Evolutionary conservation across 2,329 filamentous ascomycete genomes (phyloP).

Genomic region (Neoascochyta sp.): DNA sequence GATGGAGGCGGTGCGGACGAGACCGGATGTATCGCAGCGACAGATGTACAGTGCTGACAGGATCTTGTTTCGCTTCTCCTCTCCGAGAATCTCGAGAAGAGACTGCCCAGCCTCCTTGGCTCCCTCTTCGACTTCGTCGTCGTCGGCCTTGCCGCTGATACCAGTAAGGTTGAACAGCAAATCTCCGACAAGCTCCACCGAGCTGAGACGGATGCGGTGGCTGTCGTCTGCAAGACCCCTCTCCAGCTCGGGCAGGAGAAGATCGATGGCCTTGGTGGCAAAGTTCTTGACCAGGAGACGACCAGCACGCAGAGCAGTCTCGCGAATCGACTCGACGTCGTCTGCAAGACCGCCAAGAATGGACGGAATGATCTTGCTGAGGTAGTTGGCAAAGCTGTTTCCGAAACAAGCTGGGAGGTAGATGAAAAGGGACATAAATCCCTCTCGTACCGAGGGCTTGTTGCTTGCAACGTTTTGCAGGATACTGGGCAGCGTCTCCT

Average conservation of each 20-base stretch:
- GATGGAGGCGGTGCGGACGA: slow-evolving; percentile 86
- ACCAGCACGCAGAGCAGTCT: slow-evolving; percentile 92
- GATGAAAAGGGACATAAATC: slow-evolving; percentile 99
- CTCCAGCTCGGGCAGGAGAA: slow-evolving; percentile 90
- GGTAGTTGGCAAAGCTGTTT: slow-evolving; percentile 95
- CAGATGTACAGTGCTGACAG: slow-evolving; percentile 97
- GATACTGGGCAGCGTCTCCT: slow-evolving; percentile 94
- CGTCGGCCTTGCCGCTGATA: slow-evolving; percentile 73
- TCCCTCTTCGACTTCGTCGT: slow-evolving; percentile 74
- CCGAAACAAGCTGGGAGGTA: slow-evolving; percentile 98
- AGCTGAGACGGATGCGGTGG: slow-evolving; percentile 96
- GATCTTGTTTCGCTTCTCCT: slow-evolving; percentile 95
- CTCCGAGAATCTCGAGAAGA: slow-evolving; percentile 88
- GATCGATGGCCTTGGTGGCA: slow-evolving; percentile 87
- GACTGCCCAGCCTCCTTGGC: slow-evolving; percentile 86
- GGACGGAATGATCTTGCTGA: slow-evolving; percentile 90
- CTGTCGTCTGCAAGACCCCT: slow-evolving; percentile 95
- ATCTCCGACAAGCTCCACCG: slow-evolving; percentile 94
- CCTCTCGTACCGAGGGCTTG: slow-evolving; percentile 87
- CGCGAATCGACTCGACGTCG: slow-evolving; percentile 92
- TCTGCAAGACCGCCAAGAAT: slow-evolving; percentile 93
- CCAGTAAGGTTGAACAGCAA: slow-evolving; percentile 96
- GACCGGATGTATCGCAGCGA: slow-evolving; percentile 89
- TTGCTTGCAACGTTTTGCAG: slow-evolving; percentile 91
- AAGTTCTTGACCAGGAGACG: slow-evolving; percentile 98